These are phyloP conservation scores for Sphaceloma murrayae DNA, from an alignment of 2,329 filamentous ascomycete genomes.

Conservation along the genomic window DNA sequence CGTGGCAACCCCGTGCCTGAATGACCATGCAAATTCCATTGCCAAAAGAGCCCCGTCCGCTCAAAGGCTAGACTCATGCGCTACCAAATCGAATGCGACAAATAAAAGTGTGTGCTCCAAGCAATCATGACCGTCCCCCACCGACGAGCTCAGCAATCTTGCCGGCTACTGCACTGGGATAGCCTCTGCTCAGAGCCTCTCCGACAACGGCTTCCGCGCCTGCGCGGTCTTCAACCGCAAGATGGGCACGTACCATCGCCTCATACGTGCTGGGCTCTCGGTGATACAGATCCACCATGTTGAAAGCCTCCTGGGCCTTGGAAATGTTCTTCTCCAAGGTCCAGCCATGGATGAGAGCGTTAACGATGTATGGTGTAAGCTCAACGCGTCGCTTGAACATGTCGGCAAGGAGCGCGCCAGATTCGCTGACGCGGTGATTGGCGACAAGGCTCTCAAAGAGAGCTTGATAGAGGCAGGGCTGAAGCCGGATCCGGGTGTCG, in stretches of 20 bases:
- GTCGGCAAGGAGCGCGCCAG: conserved; percentile 57
- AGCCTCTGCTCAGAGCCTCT: conserved; percentile 85
- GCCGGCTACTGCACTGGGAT: conserved; percentile 81
- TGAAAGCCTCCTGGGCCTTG: conserved; percentile 71
- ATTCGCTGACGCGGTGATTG: conserved; percentile 69
- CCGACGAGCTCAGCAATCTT: conserved; percentile 83
- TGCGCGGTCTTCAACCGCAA: conserved; percentile 70
- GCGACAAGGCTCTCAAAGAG: conserved; percentile 96
- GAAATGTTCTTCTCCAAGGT: conserved; percentile 69
- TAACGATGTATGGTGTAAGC: conserved; percentile 95
- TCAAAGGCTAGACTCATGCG: neutral
- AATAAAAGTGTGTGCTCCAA: neutral
- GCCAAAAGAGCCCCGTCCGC: conserved; percentile 4
- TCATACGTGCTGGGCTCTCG: conserved; percentile 97
- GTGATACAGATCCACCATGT: conserved; percentile 63
- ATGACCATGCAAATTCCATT: neutral
- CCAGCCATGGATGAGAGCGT: conserved; percentile 97
- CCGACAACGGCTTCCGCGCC: conserved; percentile 69
- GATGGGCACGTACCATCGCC: conserved; percentile 90
- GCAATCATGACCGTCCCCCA: conserved; percentile 18
- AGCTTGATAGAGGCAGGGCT: conserved; percentile 87
- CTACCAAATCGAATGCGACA: neutral
- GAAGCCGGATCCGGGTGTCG: conserved; percentile 56
- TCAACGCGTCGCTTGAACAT: conserved; percentile 69
- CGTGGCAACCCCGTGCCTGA: neutral